These are phyloP conservation scores for Pistacia atlantica DNA, from an alignment of 345 rosid genomes.

Conservation along the genomic window DNA sequence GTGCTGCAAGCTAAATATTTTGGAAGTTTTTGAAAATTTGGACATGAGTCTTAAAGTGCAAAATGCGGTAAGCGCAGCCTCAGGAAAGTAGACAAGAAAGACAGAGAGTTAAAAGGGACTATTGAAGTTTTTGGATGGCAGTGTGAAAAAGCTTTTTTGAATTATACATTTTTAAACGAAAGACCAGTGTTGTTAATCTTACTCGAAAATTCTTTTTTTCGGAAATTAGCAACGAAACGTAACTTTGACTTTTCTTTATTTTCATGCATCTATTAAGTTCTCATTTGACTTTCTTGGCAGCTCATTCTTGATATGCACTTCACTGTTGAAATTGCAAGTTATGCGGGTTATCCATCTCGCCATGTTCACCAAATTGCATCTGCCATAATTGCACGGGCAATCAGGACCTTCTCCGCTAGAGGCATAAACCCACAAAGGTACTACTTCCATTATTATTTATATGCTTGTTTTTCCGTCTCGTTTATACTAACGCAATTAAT, in stretches of 20 bases:
- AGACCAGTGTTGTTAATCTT: no score
- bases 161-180: neutral
- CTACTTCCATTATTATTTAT: neutral
- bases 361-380: slow-evolving; percentile 84
- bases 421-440: slow-evolving; percentile 81
- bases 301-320: slow-evolving; percentile 98
- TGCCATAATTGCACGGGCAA: slow-evolving; percentile 81
- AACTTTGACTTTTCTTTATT: neutral
- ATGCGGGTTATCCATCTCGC: slow-evolving; percentile 90
- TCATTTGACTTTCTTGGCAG: slow-evolving; percentile 45
- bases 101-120: neutral
- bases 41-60: neutral
- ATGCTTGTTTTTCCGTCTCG: neutral
- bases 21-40: neutral
- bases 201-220: slow-evolving; percentile 6
- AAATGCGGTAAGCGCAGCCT: no score
- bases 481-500: slow-evolving; percentile 10
- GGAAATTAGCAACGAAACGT: neutral
- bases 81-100: neutral
- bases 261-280: neutral
- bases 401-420: slow-evolving; percentile 73
- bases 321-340: slow-evolving; percentile 98
- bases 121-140: neutral
- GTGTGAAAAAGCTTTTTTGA: neutral
- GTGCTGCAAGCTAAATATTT: neutral